These are phyloP conservation scores for Cyphellophora europaea DNA, from an alignment of 2,329 filamentous ascomycete species.

Conservation along the genomic window DNA sequence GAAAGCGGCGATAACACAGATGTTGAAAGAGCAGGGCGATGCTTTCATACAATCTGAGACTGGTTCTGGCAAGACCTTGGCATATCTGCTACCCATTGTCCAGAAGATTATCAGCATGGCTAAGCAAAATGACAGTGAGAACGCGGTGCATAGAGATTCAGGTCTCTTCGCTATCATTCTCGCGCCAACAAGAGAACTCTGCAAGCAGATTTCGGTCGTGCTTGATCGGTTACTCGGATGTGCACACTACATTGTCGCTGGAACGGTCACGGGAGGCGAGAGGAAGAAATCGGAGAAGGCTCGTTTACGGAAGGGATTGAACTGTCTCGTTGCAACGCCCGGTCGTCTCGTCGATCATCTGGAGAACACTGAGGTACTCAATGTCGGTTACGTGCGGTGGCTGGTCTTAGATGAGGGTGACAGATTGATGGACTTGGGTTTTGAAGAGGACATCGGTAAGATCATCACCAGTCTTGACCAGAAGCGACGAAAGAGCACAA, in stretches of 20 bases:
- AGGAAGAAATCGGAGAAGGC: slow-evolving; percentile 81
- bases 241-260: slow-evolving; percentile 87
- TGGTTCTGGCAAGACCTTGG: slow-evolving; percentile 91
- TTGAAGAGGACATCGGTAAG: slow-evolving; percentile 84
- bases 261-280: slow-evolving; percentile 67
- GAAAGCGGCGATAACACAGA: slow-evolving; percentile 72
- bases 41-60: slow-evolving; percentile 96
- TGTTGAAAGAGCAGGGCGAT: slow-evolving; percentile 73
- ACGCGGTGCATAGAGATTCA: slow-evolving; percentile 64
- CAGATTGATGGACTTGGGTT: slow-evolving; percentile 95
- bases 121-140: slow-evolving; percentile 36
- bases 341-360: slow-evolving; percentile 86
- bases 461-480: slow-evolving; percentile 73
- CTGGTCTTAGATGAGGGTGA: slow-evolving; percentile 92
- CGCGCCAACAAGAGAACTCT: slow-evolving; percentile 85
- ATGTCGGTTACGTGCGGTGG: slow-evolving; percentile 85
- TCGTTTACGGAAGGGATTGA: slow-evolving; percentile 84
- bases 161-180: slow-evolving; percentile 91
- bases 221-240: slow-evolving; percentile 79
- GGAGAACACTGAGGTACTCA: slow-evolving; percentile 80
- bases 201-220: slow-evolving; percentile 84
- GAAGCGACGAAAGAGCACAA: slow-evolving; percentile 48
- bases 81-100: slow-evolving; percentile 88
- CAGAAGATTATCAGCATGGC: slow-evolving; percentile 72
- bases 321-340: slow-evolving; percentile 90